These are phyloP conservation scores for Monosporozyma servazzii DNA, from an alignment of 805 yeast genomes.

Conservation along the genomic window DNA sequence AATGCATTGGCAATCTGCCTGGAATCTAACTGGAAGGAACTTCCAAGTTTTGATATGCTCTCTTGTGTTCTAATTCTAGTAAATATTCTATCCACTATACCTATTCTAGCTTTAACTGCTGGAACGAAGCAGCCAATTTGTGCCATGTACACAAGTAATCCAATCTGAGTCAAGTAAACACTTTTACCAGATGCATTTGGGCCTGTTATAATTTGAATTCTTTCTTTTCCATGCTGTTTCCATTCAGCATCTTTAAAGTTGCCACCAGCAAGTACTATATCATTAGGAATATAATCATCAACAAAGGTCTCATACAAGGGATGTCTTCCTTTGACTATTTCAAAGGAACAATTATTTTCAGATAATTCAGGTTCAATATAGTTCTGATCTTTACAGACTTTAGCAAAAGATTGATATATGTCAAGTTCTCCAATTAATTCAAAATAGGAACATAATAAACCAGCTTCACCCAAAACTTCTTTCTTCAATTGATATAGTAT, in stretches of 20 bases:
- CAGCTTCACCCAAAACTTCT: constrained; percentile 10
- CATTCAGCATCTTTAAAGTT: constrained; percentile 4
- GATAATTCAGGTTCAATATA: constrained; percentile 30
- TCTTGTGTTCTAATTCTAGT: constrained; percentile 39
- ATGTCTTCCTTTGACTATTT: constrained; percentile 38
- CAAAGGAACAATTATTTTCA: constrained; percentile 19
- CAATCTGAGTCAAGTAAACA: constrained; percentile 40
- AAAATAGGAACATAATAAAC: constrained; percentile 14
- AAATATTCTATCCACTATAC: constrained; percentile 39
- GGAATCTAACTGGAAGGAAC: constrained; percentile 45
- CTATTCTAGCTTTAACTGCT: constrained; percentile 37
- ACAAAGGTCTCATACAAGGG: constrained; percentile 37
- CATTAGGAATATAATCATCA: constrained; percentile 37
- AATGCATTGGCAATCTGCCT: constrained; percentile 37
- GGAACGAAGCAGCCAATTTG: constrained; percentile 52
- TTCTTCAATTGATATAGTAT: constrained; percentile 28
- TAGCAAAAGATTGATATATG: constrained; percentile 31
- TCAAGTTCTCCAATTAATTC: constrained; percentile 31
- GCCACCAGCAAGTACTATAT: constrained; percentile 26
- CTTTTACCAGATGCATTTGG: constrained; percentile 47
- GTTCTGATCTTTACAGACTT: constrained; percentile 18
- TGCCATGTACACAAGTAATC: constrained; percentile 39
- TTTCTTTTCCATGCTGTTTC: constrained; percentile 15
- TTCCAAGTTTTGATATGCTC: constrained; percentile 32
- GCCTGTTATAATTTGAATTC: constrained; percentile 38